These are phyloP conservation scores for Suillus luteus DNA, from an alignment of 768 basidiomycete species.

Conservation along the genomic window DNA sequence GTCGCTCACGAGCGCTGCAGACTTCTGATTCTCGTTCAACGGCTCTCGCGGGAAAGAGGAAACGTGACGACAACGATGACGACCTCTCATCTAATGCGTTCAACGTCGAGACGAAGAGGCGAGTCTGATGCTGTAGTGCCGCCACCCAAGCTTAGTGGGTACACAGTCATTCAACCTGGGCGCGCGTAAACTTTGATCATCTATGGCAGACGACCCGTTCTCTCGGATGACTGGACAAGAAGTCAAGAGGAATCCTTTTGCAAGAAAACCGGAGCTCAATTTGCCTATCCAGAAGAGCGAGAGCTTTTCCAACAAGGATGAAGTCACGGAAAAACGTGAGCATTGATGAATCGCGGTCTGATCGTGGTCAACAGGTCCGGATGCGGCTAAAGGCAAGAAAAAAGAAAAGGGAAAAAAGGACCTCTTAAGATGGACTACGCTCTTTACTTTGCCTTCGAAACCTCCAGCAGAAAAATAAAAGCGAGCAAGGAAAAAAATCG, in stretches of 20 bases:
- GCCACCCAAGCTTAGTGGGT: slow-evolving; percentile 48
- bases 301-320: slow-evolving; percentile 86
- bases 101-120: slow-evolving; percentile 40
- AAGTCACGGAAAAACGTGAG: slow-evolving; percentile 72
- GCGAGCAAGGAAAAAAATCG: slow-evolving; percentile 30
- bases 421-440: slow-evolving; percentile 53
- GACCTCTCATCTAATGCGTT: slow-evolving; percentile 25
- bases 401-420: slow-evolving; percentile 45
- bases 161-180: background rate
- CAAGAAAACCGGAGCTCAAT: slow-evolving; percentile 52
- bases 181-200: slow-evolving; percentile 5
- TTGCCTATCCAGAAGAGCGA: slow-evolving; percentile 77
- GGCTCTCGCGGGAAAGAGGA: slow-evolving; percentile 59
- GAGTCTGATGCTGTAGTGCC: slow-evolving; percentile 34
- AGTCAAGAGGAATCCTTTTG: slow-evolving; percentile 65
- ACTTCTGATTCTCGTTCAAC: slow-evolving; percentile 24
- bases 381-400: slow-evolving; percentile 39
- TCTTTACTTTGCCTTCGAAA: slow-evolving; percentile 53
- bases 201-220: slow-evolving; percentile 68
- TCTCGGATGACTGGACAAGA: slow-evolving; percentile 58
- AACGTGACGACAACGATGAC: slow-evolving; percentile 48
- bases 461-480: slow-evolving; percentile 36
- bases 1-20: slow-evolving; percentile 13
- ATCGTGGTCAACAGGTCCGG: slow-evolving; percentile 22
- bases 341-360: slow-evolving; percentile 9